Percentiles rank a stretch among this genome's conserved stretches.
Evolutionary conservation across 345 rosid species (phyloP).

Genomic region (Raphanus sativus): DNA sequence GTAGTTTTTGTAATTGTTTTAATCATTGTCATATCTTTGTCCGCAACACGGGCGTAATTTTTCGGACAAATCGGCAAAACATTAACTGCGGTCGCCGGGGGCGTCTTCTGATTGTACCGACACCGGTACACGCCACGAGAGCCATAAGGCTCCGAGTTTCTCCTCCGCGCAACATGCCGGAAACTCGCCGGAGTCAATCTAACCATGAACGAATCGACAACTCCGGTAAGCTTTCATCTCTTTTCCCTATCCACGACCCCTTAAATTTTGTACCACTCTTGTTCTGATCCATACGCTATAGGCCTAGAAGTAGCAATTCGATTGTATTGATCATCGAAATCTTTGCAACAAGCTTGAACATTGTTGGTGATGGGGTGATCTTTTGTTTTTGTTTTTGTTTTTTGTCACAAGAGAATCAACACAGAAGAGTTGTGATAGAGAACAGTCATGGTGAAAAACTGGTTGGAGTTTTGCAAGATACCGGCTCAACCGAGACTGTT

Average conservation of each 20-base stretch:
- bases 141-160: not conserved
- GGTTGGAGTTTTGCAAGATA: conserved; percentile 71
- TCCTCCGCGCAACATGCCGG: conserved; percentile 20
- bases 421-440: conserved; percentile 47
- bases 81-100: not conserved
- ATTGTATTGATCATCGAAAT: not conserved
- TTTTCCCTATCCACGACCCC: not conserved
- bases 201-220: conserved; percentile 12
- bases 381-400: too few relatives aligned
- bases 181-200: conserved; percentile 26
- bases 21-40: not conserved
- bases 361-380: conserved; percentile 9
- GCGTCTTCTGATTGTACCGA: not conserved
- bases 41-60: not conserved
- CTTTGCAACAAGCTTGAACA: not conserved
- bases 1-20: not conserved
- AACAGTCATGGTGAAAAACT: conserved; percentile 75
- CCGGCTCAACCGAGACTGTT: conserved; percentile 71
- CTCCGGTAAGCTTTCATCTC: conserved; percentile 35
- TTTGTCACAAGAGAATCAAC: conserved; percentile 22
- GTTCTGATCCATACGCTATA: not conserved
- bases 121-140: not conserved
- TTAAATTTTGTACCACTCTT: not conserved
- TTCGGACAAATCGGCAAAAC: not conserved
- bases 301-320: not conserved